phyloP scores from a whole-genome alignment of 1,139 yeast genomes.

The Yamadazyma buinensis region DNA sequence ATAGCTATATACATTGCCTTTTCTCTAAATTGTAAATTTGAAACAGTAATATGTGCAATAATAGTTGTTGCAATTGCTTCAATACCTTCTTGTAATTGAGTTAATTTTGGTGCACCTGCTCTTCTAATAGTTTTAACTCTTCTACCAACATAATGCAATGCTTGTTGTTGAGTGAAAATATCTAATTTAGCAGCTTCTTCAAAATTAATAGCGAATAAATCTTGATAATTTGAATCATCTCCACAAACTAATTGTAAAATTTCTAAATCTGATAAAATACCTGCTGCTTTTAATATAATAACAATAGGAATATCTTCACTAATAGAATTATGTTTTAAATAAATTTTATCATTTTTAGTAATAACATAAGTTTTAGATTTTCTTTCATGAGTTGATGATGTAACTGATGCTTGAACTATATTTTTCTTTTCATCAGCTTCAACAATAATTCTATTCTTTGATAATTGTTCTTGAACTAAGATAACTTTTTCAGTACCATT shows the following conservation, averaged over 20 bases:
- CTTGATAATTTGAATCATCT: constrained; percentile 81
- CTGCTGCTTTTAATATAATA: constrained; percentile 90
- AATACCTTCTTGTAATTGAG: constrained; percentile 88
- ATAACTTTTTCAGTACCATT: constrained; percentile 98
- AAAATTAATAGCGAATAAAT: constrained; percentile 84
- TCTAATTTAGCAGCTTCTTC: constrained; percentile 90
- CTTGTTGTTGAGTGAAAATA: constrained; percentile 90
- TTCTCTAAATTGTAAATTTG: constrained; percentile 84
- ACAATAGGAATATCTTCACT: constrained; percentile 96
- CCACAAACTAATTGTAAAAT: constrained; percentile 95
- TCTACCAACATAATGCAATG: constrained; percentile 84
- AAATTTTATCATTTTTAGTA: constrained; percentile 85
- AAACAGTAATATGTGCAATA: constrained; percentile 89
- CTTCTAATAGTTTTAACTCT: constrained; percentile 91
- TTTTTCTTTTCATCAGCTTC: constrained; percentile 95
- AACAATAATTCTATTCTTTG: constrained; percentile 95
- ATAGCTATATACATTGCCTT: constrained; percentile 92
- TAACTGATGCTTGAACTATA: constrained; percentile 94
- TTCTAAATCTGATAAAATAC: constrained; percentile 88
- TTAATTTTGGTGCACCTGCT: constrained; percentile 74
- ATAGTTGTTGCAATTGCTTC: constrained; percentile 97
- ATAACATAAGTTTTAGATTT: constrained; percentile 95
- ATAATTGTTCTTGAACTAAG: constrained; percentile 92
- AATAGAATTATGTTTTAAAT: constrained; percentile 89
- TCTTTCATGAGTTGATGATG: constrained; percentile 96